Evolutionary conservation across 768 basidiomycete genomes (phyloP).

Genomic region (Baorangia bicolor): DNA sequence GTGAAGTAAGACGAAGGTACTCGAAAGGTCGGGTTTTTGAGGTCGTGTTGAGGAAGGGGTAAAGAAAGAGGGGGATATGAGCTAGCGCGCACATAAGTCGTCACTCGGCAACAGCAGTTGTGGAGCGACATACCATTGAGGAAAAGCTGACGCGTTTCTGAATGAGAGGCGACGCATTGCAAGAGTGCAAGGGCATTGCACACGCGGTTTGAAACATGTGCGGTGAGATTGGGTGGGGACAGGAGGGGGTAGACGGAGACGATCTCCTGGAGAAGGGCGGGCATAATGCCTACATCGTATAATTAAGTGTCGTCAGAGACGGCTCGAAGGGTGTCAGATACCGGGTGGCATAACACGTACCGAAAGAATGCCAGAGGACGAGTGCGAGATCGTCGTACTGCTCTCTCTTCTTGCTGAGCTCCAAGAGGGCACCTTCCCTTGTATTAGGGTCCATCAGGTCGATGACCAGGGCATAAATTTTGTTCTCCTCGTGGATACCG

Average conservation of each 20-base stretch:
- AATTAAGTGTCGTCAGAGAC: not conserved
- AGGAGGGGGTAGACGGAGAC: conserved; percentile 97
- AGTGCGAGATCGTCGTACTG: conserved; percentile 98
- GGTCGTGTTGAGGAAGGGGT: conserved; percentile 98
- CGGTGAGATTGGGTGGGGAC: conserved; percentile 93
- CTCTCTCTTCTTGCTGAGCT: conserved; percentile 98
- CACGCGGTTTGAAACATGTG: conserved; percentile 96
- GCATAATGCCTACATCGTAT: conserved; percentile 80
- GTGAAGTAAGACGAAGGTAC: conserved; percentile 96
- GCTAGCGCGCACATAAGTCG: conserved; percentile 46
- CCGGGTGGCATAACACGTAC: conserved; percentile 41
- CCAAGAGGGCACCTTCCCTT: conserved; percentile 88
- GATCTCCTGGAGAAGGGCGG: conserved; percentile 94
- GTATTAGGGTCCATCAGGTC: conserved; percentile 79
- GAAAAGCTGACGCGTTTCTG: conserved; percentile 94
- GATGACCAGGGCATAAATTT: conserved; percentile 89
- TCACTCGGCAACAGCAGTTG: not conserved
- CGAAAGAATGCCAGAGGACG: conserved; percentile 98
- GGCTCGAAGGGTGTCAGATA: not conserved
- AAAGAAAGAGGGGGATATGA: conserved; percentile 92
- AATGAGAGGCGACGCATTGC: conserved; percentile 97
- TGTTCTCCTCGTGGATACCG: conserved; percentile 62
- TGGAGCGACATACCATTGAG: conserved; percentile 65
- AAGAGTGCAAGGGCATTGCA: conserved; percentile 97
- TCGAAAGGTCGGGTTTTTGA: conserved; percentile 99